phyloP scores from a whole-genome alignment of 768 basidiomycete species.

The Glaciozyma martinii region DNA sequence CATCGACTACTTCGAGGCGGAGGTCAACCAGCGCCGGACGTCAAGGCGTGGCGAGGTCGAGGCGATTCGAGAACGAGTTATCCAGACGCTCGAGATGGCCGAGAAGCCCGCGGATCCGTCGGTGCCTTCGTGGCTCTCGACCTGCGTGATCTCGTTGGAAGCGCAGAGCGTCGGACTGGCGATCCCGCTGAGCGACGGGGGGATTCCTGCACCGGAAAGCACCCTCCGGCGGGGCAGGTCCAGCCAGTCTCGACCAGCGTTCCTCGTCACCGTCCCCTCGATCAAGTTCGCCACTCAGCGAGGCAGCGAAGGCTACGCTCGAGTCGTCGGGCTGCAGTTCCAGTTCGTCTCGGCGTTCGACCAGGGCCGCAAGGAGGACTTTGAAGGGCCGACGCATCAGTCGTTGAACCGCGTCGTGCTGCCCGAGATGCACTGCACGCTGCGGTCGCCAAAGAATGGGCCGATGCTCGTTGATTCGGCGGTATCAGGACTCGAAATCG shows the following conservation, averaged over 20 bases:
- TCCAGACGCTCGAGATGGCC: conserved; percentile 60
- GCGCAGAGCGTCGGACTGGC: conserved; percentile 70
- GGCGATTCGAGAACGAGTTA: conserved; percentile 56
- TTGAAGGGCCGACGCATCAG: conserved; percentile 50
- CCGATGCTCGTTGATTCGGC: conserved; percentile 51
- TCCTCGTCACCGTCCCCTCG: conserved; percentile 72
- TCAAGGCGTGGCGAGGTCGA: conserved; percentile 67
- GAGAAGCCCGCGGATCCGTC: conserved; percentile 16
- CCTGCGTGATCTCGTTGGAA: conserved; percentile 40
- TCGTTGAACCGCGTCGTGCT: conserved; percentile 9
- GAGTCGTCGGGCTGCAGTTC: conserved; percentile 64
- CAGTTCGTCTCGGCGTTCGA: conserved; percentile 74
- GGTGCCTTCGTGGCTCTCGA: conserved; percentile 39
- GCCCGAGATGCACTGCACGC: conserved; percentile 49
- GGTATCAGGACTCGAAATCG: conserved; percentile 75
- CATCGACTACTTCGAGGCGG: conserved; percentile 59
- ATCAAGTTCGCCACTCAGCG: conserved; percentile 63
- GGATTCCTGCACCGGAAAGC: conserved; percentile 38
- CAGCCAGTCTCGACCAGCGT: conserved; percentile 53
- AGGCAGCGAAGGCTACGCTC: conserved; percentile 68
- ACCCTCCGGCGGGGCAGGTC: conserved; percentile 32
- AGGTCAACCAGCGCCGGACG: conserved; percentile 63
- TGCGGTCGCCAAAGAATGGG: conserved; percentile 42
- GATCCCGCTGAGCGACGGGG: conserved; percentile 66
- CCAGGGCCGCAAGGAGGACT: conserved; percentile 53